Conservation (phyloP, 1,284 basidiomycete species). For the Melanopsichium pennsylvanicum region DNA sequence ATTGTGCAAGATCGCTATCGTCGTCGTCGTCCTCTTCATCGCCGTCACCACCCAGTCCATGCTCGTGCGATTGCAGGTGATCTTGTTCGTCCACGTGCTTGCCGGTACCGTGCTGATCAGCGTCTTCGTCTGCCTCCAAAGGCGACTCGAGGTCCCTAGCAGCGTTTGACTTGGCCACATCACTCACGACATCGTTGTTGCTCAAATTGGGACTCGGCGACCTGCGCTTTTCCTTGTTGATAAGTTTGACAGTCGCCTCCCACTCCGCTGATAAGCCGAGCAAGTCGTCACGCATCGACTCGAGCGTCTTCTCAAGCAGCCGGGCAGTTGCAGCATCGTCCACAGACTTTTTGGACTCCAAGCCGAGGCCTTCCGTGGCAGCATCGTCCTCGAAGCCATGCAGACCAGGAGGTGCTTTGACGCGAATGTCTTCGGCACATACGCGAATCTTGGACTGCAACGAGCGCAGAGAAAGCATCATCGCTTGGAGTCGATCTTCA, state of each 20-base stretch:
- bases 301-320: slow-evolving; percentile 44
- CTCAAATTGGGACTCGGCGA: slow-evolving; percentile 23
- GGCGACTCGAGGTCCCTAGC: slow-evolving; percentile 45
- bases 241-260: slow-evolving; percentile 56
- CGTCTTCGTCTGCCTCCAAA: slow-evolving; percentile 52
- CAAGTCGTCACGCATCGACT: slow-evolving; percentile 59
- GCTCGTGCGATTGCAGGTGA: neutral
- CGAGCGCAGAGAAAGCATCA: slow-evolving; percentile 59
- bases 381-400: slow-evolving; percentile 41
- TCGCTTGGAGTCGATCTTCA: slow-evolving; percentile 53
- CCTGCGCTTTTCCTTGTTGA: slow-evolving; percentile 37
- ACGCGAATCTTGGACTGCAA: slow-evolving; percentile 63
- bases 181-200: slow-evolving; percentile 15
- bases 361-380: no score
- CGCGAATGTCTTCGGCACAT: slow-evolving; percentile 54
- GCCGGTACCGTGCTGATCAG: neutral
- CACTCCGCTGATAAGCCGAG: slow-evolving; percentile 56
- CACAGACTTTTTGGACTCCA: no score
- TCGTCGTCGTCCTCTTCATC: slow-evolving; percentile 44
- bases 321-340: slow-evolving; percentile 9
- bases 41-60: neutral
- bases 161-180: slow-evolving; percentile 10
- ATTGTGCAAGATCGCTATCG: slow-evolving; percentile 17
- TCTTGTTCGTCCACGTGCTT: neutral
- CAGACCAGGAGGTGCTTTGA: slow-evolving; percentile 38